phyloP scores from a whole-genome alignment of 139 green algal genomes.

The Eudorina sp. region DNA sequence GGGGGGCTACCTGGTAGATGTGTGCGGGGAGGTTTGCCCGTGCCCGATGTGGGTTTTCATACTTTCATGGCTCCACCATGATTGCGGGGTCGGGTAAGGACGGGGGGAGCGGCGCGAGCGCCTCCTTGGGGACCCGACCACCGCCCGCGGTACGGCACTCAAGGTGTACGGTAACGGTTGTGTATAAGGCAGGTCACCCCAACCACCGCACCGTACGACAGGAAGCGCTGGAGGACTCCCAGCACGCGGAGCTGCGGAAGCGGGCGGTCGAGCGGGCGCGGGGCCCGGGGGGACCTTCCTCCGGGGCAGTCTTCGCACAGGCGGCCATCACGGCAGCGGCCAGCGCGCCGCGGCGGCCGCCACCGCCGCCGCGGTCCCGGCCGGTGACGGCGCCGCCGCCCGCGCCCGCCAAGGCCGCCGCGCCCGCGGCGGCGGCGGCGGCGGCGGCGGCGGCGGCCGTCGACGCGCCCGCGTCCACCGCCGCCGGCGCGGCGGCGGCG shows the following conservation, averaged over 20 bases:
- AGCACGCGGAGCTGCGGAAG: not conserved
- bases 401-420: not conserved
- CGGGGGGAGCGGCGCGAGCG: too few species aligned
- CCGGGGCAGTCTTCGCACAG: slow-evolving; percentile 19
- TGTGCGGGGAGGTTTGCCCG: too few species aligned
- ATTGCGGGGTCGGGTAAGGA: too few species aligned
- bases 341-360: not conserved
- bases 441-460: not conserved
- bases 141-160: too few species aligned
- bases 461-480: not conserved
- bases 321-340: slow-evolving; percentile 16
- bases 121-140: too few species aligned
- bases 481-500: not conserved
- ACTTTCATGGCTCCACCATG: too few species aligned
- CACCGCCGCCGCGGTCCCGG: not conserved
- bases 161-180: too few species aligned
- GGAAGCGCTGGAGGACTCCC: slow-evolving; percentile 47
- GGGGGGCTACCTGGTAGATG: too few species aligned
- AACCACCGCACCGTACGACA: not conserved
- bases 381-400: not conserved
- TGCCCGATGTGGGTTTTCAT: too few species aligned
- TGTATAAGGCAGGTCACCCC: too few species aligned
- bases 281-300: not conserved
- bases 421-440: not conserved
- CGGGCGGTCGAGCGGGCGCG: not conserved